Base-by-base conservation (phyloP, 1,284 basidiomycete species). In the Fomitiporia mediterranea region DNA sequence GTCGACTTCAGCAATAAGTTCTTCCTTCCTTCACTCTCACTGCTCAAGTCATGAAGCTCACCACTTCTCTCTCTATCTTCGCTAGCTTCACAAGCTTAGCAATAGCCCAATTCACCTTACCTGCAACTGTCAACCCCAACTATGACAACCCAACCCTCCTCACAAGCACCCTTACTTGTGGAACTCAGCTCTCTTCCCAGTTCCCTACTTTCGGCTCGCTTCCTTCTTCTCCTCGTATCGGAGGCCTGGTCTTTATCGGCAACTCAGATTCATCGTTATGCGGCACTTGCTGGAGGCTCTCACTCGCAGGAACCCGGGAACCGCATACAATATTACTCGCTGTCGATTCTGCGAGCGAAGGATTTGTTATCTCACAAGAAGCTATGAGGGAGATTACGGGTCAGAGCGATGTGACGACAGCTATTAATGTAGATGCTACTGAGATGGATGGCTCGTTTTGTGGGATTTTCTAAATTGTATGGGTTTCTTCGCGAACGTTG, bases 151-250 rank as follows among this genome's bases (percentile, higher is more conserved):
- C 62, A 4, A 60, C 59, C 13, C 51, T 59, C 37, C 66, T 71
- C 7, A 66, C 80, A 32, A 1, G 55, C 49, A 64, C 46, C 32
- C 69, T 79, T 53, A 72, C 79, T 3, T 82, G 81, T 64, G 81
- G 80, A 1, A 66, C 79, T 54, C 79, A 77, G 4, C 3, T 82
- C 51, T 28, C 72, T 37, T 72, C 69, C 54, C 70, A 70, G 34
- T 81, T 68, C 66, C 68, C 65, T 30, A 80, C 73, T 30, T 76
- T 82, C 63, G 69, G 70, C 9, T 70, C 71, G 9, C 69, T 83
- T 44, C 76, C 77, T 27, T 65, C 53, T 32, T 83, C 75, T 68
- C 80, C 81, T 15, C 65, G 72, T 60, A 66, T 82, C 61, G 80
- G 78, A 9, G 80, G 74, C 13, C 72, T 69, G 6, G 63, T 63